phyloP scores from a whole-genome alignment of 1,139 yeast species.

The Torulaspora pretoriensis region DNA sequence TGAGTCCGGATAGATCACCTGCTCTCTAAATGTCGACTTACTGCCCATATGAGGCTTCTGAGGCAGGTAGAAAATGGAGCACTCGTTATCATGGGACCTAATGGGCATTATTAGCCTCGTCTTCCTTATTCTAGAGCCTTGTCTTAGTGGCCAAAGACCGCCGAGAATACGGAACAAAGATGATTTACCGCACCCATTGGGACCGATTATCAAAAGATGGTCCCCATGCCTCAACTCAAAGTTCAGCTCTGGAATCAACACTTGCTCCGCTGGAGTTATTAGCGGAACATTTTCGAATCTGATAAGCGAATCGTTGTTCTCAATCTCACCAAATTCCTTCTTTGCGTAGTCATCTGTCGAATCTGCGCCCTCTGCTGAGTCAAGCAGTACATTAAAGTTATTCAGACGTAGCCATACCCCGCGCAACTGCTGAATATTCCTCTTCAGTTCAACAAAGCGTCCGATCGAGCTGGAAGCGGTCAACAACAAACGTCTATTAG shows the following conservation, averaged over 20 bases:
- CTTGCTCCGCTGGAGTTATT: conserved; percentile 79
- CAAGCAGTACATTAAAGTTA: conserved; percentile 63
- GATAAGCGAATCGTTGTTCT: conserved; percentile 56
- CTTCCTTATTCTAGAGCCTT: conserved; percentile 63
- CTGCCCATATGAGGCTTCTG: conserved; percentile 83
- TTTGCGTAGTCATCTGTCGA: conserved; percentile 3
- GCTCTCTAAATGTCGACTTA: conserved; percentile 71
- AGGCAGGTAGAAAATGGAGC: conserved; percentile 81
- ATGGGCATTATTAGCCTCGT: conserved; percentile 36
- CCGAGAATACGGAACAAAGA: conserved; percentile 86
- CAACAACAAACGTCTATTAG: conserved; percentile 80
- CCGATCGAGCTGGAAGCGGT: conserved; percentile 90
- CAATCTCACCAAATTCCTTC: conserved; percentile 32
- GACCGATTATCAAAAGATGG: conserved; percentile 86
- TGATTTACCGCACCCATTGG: conserved; percentile 94
- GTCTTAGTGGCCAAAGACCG: conserved; percentile 83
- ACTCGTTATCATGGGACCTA: conserved; percentile 28
- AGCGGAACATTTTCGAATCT: conserved; percentile 71
- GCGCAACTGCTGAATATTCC: conserved; percentile 75
- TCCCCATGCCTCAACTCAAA: conserved; percentile 78
- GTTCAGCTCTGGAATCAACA: conserved; percentile 59
- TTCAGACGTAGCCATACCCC: conserved; percentile 80
- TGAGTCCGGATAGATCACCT: conserved; percentile 81
- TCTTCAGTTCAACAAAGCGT: conserved; percentile 77
- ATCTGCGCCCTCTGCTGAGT: conserved; percentile 15